These are phyloP conservation scores for Pleurotus sapidus DNA, from an alignment of 768 basidiomycete species.

Conservation along the genomic window DNA sequence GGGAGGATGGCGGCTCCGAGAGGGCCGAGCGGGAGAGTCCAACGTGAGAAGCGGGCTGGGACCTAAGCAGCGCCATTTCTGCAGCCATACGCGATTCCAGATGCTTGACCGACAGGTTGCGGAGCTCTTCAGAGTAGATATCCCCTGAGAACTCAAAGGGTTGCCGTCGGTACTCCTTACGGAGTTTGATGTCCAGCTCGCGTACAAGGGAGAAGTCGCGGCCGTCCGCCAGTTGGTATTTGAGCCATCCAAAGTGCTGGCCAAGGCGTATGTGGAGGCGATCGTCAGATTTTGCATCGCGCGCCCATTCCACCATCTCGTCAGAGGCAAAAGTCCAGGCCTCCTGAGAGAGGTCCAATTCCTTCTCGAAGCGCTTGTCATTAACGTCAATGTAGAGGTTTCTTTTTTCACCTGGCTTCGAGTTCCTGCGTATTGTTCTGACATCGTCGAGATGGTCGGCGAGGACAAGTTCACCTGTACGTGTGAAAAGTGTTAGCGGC, in stretches of 20 bases:
- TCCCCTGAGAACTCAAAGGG: not conserved
- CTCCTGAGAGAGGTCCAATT: not conserved
- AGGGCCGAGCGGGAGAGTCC: not conserved
- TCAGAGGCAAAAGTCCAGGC: not conserved
- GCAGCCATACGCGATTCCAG: not conserved
- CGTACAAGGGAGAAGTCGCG: not conserved
- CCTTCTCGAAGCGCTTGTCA: not conserved
- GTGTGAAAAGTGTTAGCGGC: not conserved
- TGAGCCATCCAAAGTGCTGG: not conserved
- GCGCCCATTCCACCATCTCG: not conserved
- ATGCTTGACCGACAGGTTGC: not conserved
- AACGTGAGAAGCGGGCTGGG: not conserved
- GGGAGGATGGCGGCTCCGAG: not conserved
- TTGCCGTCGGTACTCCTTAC: not conserved
- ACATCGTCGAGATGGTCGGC: not conserved
- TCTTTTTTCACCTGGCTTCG: not conserved
- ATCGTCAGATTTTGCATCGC: not conserved
- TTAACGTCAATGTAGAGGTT: not conserved
- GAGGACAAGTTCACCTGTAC: not conserved
- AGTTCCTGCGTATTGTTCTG: not conserved
- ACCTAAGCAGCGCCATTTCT: not conserved
- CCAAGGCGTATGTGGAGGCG: not conserved
- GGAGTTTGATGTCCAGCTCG: not conserved
- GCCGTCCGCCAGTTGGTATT: not conserved
- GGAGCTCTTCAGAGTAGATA: not conserved